Conservation (phyloP, 768 basidiomycete species). For the Russula vinacea region DNA sequence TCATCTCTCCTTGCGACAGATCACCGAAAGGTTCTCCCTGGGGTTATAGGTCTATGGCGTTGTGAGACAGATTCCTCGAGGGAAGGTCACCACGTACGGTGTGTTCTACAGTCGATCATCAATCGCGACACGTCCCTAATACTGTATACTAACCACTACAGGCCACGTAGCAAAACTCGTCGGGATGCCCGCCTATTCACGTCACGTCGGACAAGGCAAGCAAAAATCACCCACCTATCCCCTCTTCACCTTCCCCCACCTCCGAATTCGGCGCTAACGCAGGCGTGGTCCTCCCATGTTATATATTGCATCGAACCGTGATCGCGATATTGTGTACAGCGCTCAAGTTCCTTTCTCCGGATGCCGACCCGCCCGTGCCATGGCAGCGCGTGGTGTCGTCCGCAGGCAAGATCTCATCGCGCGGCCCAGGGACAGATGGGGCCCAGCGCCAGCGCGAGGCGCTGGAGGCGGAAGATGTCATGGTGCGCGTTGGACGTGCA, state of each 20-base stretch:
- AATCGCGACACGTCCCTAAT: background rate
- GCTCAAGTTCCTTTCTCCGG: slow-evolving; percentile 67
- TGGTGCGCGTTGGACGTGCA: slow-evolving; percentile 55
- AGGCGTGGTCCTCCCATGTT: background rate
- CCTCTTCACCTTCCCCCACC: background rate
- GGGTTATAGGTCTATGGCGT: slow-evolving; percentile 62
- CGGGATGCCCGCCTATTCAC: slow-evolving; percentile 74
- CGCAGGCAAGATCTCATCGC: slow-evolving; percentile 71
- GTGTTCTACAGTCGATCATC: slow-evolving; percentile 15
- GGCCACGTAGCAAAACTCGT: slow-evolving; percentile 78
- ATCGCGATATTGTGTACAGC: slow-evolving; percentile 42
- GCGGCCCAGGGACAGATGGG: slow-evolving; percentile 79
- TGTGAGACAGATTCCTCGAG: slow-evolving; percentile 64
- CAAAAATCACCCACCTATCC: background rate
- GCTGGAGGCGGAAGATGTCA: slow-evolving; percentile 78
- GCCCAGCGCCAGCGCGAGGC: slow-evolving; percentile 73
- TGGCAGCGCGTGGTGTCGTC: slow-evolving; percentile 79
- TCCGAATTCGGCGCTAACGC: background rate
- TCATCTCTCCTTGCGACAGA: background rate
- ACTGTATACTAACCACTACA: slow-evolving; percentile 37
- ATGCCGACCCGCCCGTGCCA: slow-evolving; percentile 62
- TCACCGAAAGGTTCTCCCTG: background rate
- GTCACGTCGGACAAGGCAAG: slow-evolving; percentile 80
- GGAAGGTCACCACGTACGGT: slow-evolving; percentile 78
- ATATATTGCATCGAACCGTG: background rate